These are phyloP conservation scores for Salvia hispanica DNA, from an alignment of 257 asterid species.

Conservation along the genomic window DNA sequence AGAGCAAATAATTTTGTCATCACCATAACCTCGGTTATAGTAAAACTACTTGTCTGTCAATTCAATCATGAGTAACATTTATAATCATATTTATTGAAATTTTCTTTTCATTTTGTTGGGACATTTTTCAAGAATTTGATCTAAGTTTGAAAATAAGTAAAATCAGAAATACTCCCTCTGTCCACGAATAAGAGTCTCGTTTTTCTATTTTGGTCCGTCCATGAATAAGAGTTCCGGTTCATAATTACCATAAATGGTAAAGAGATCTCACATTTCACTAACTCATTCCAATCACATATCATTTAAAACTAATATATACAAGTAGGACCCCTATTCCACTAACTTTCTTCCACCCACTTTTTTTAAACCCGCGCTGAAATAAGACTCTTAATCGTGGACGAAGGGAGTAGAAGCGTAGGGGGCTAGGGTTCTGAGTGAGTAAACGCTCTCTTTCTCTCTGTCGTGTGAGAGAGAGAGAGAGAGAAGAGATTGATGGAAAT, in stretches of 20 bases:
- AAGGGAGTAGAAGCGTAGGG: slow-evolving; percentile 3
- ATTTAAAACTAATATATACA: too few species aligned
- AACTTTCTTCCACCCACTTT: too few species aligned
- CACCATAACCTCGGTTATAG: slow-evolving; percentile 25
- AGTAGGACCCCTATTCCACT: too few species aligned
- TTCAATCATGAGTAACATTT: not conserved
- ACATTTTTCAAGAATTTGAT: too few species aligned
- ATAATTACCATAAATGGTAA: too few species aligned
- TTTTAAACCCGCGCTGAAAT: too few species aligned
- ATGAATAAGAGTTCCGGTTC: too few species aligned
- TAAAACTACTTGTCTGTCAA: slow-evolving; percentile 30
- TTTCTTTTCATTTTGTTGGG: not conserved
- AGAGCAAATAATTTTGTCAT: slow-evolving; percentile 21
- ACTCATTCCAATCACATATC: too few species aligned
- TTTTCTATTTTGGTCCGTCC: too few species aligned
- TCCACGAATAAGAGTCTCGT: too few species aligned
- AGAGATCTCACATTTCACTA: too few species aligned
- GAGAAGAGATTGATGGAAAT: slow-evolving; percentile 50
- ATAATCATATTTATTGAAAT: not conserved
- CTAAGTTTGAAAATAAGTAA: not conserved
- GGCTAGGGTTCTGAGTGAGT: slow-evolving; percentile 35
- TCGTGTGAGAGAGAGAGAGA: slow-evolving; percentile 5
- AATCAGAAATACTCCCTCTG: not conserved
- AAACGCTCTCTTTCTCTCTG: not conserved
- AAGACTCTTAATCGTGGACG: too few species aligned